Evolutionary conservation across 1,139 yeast species (phyloP).

Genomic region (Suhomyces atakaporum): DNA sequence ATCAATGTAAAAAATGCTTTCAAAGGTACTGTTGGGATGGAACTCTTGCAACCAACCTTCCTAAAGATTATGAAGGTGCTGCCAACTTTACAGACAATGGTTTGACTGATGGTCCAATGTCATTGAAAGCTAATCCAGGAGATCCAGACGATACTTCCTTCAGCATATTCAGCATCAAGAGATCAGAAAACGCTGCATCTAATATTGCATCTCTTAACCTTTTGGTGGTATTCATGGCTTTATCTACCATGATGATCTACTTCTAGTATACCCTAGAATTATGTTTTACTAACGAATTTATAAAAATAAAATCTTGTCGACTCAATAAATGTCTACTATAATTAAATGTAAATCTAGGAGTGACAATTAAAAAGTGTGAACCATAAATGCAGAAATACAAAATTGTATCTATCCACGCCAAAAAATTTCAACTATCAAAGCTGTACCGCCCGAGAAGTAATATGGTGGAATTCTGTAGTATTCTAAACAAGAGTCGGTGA

Average conservation of each 20-base stretch:
- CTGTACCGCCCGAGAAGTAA: too few species aligned
- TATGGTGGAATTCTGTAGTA: too few species aligned
- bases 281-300: too few species aligned
- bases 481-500: too few species aligned
- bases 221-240: background rate
- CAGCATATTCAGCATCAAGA: slow-evolving; percentile 4
- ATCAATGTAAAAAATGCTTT: slow-evolving; percentile 75
- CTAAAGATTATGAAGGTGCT: slow-evolving; percentile 12
- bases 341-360: too few species aligned
- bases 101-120: slow-evolving; percentile 28
- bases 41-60: slow-evolving; percentile 13
- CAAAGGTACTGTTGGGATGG: slow-evolving; percentile 85
- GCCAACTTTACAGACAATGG: slow-evolving; percentile 34
- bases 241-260: background rate
- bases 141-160: slow-evolving; percentile 1
- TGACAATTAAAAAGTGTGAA: too few species aligned
- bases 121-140: slow-evolving; percentile 2
- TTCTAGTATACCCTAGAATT: slow-evolving; percentile 2
- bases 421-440: too few species aligned
- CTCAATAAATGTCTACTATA: too few species aligned
- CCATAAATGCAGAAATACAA: too few species aligned
- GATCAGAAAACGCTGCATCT: slow-evolving; percentile 4
- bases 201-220: background rate
- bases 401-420: too few species aligned
- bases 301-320: too few species aligned